These are phyloP conservation scores for Fagus sylvatica DNA, from an alignment of 306 rosid species.

Conservation along the genomic window DNA sequence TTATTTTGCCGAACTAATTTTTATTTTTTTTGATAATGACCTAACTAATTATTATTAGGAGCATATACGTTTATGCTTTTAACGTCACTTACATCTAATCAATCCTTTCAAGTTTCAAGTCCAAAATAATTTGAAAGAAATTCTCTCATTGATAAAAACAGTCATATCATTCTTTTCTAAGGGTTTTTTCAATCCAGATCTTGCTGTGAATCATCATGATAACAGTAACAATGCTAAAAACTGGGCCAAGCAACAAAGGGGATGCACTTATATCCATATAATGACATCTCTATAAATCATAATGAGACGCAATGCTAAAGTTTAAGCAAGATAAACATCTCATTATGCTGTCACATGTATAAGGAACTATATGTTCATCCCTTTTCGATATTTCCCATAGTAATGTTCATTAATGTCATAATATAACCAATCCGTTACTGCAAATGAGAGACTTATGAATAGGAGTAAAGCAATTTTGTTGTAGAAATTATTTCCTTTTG, in stretches of 20 bases:
- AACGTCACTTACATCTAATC: background rate
- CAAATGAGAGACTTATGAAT: background rate
- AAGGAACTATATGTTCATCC: too few relatives aligned
- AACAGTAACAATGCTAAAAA: background rate
- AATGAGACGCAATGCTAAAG: background rate
- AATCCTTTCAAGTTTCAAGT: background rate
- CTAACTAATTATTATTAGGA: background rate
- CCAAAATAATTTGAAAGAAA: background rate
- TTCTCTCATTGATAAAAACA: background rate
- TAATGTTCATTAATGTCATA: background rate
- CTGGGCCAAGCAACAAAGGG: background rate
- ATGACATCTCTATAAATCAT: background rate
- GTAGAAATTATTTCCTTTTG: background rate
- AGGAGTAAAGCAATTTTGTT: background rate
- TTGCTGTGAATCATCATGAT: background rate
- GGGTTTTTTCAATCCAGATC: background rate
- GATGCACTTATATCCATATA: background rate
- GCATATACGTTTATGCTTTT: background rate
- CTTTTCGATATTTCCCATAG: background rate
- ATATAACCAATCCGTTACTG: background rate
- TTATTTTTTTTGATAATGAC: background rate
- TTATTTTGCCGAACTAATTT: too few relatives aligned
- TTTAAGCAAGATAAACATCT: background rate
- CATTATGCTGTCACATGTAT: background rate
- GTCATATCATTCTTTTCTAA: background rate